Conservation (phyloP, 345 rosid genomes). For the Linum tenue region DNA sequence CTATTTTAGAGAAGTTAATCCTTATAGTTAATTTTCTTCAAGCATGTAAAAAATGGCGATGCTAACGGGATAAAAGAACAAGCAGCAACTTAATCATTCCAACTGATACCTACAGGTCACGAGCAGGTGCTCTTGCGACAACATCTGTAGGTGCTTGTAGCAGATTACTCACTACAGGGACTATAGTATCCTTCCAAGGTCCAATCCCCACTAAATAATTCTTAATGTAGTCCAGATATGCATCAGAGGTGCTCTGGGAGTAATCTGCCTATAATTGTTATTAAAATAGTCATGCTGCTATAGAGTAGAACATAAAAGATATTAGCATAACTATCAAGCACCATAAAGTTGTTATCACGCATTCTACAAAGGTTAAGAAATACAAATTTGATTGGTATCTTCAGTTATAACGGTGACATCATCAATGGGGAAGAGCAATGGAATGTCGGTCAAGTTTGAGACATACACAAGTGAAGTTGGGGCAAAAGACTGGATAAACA, state of each 20-base stretch:
- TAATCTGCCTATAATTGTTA: constrained; percentile 62
- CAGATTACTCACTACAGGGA: constrained; percentile 53
- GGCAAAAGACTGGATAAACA: constrained; percentile 90
- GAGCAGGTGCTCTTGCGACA: constrained; percentile 74
- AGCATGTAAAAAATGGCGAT: neutral
- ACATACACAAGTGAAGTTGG: constrained; percentile 68
- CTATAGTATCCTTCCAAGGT: constrained; percentile 94
- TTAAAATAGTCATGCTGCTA: neutral
- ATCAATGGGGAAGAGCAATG: constrained; percentile 75
- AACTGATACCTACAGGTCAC: constrained; percentile 69
- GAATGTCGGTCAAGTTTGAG: constrained; percentile 60
- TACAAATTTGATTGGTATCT: constrained; percentile 80
- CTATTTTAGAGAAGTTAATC: too few species aligned
- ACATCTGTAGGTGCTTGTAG: constrained; percentile 69
- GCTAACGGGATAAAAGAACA: too few species aligned
- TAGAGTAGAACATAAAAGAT: constrained; percentile 5
- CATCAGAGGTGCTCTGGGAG: constrained; percentile 73
- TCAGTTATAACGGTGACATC: constrained; percentile 55
- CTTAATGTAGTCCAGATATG: constrained; percentile 60
- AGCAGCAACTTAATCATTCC: too few species aligned
- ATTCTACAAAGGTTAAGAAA: neutral
- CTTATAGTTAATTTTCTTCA: too few species aligned
- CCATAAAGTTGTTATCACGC: neutral
- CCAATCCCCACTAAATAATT: constrained; percentile 88
- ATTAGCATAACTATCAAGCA: neutral